phyloP scores from a whole-genome alignment of 805 yeast species.

The Saturnispora besseyi region DNA sequence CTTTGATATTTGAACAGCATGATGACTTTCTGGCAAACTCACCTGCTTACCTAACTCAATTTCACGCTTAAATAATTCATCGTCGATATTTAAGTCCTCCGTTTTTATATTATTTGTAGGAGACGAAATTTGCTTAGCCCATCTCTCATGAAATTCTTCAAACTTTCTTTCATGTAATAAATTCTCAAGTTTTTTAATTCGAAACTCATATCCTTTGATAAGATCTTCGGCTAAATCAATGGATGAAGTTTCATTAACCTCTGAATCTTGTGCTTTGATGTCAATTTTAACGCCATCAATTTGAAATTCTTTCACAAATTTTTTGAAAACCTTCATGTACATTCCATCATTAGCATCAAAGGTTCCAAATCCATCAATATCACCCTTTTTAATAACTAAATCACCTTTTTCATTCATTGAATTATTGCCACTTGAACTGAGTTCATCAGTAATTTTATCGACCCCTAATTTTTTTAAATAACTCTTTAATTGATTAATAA shows the following conservation, averaged over 20 bases:
- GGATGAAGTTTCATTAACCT: conserved; percentile 1
- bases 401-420: conserved; percentile 17
- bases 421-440: conserved; percentile 25
- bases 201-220: conserved; percentile 53
- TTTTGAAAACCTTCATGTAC: conserved; percentile 33
- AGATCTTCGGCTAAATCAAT: conserved; percentile 26
- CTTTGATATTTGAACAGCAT: conserved; percentile 18
- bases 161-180: conserved; percentile 66
- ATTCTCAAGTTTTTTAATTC: conserved; percentile 72
- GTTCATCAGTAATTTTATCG: conserved; percentile 27
- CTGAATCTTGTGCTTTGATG: conserved; percentile 19
- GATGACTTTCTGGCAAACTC: conserved; percentile 24
- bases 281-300: conserved; percentile 30
- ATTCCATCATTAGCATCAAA: conserved; percentile 24
- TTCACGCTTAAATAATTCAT: conserved; percentile 9
- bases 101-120: conserved; percentile 1
- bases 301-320: conserved; percentile 38
- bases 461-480: conserved; percentile 28
- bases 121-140: conserved; percentile 20
- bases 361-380: conserved; percentile 24
- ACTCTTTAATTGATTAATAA: conserved; percentile 29
- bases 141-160: conserved; percentile 37
- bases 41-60: conserved; percentile 20
- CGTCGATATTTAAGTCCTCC: conserved; percentile 2
- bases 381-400: conserved; percentile 18